These are phyloP conservation scores for Paramecium primaurelia DNA, from an alignment of 73 alveolate genomes.

Conservation along the genomic window DNA sequence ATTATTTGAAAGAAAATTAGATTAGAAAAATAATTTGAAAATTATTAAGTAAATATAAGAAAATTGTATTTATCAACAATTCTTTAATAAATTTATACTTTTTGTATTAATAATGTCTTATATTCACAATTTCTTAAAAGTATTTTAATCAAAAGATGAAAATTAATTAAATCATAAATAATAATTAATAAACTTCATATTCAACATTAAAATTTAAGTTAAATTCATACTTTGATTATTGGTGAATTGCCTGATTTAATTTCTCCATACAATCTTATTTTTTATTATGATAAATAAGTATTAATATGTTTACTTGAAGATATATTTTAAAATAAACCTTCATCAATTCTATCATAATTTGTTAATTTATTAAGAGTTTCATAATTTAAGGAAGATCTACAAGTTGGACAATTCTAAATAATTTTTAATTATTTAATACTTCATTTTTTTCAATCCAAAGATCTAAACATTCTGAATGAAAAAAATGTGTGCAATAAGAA, in stretches of 20 bases:
- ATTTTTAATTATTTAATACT: not conserved
- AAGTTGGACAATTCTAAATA: not conserved
- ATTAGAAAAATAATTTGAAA: no score
- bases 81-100: no score
- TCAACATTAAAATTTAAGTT: not conserved
- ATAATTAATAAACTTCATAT: not conserved
- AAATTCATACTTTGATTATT: not conserved
- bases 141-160: not conserved
- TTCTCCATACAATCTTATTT: not conserved
- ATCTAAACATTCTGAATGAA: conserved; percentile 40
- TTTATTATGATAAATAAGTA: not conserved
- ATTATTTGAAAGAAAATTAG: no score
- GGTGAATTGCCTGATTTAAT: not conserved
- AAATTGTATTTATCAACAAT: no score
- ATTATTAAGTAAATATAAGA: no score
- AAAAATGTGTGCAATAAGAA: conserved; percentile 42
- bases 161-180: not conserved
- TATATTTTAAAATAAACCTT: not conserved
- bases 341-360: not conserved
- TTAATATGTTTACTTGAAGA: not conserved
- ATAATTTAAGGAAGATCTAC: not conserved
- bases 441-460: conserved; percentile 38
- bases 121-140: not conserved
- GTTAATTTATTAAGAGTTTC: not conserved
- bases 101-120: not conserved